These are phyloP conservation scores for Diaporthe capsici DNA, from an alignment of 2,329 filamentous ascomycete species.

Conservation along the genomic window DNA sequence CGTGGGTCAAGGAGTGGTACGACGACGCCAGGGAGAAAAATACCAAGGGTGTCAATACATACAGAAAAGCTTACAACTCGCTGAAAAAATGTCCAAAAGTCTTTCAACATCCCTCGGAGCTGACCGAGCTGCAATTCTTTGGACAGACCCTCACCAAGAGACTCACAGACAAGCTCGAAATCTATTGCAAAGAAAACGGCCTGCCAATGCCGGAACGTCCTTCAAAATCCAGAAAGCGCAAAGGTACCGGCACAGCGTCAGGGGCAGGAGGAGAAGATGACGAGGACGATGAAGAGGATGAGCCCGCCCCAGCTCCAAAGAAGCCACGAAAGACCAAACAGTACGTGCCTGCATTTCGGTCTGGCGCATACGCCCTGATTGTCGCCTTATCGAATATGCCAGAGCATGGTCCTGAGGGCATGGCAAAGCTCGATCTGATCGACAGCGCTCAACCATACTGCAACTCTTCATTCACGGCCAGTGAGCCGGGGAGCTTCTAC, in stretches of 20 bases:
- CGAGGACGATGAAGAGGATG: constrained; percentile 52
- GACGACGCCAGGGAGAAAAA: constrained; percentile 78
- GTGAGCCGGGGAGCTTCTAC: constrained; percentile 77
- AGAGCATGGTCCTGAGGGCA: constrained; percentile 66
- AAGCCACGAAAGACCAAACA: constrained; percentile 72
- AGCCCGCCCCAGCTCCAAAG: constrained; percentile 63
- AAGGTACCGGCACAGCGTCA: constrained; percentile 46
- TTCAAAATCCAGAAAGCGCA: constrained; percentile 56
- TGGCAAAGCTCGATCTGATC: constrained; percentile 79
- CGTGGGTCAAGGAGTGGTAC: constrained; percentile 84
- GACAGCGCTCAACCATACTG: constrained; percentile 79
- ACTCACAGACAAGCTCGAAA: constrained; percentile 72
- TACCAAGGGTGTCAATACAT: constrained; percentile 78
- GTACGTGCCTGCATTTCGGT: constrained; percentile 81
- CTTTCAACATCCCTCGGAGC: constrained; percentile 80
- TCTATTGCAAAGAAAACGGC: constrained; percentile 76
- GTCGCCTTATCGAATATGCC: constrained; percentile 74
- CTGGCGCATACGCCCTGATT: constrained; percentile 81
- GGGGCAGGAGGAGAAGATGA: constrained; percentile 49
- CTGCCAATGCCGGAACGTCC: constrained; percentile 76
- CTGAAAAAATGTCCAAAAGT: constrained; percentile 80
- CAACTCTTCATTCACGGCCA: constrained; percentile 79
- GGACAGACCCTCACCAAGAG: constrained; percentile 80
- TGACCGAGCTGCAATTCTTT: constrained; percentile 80
- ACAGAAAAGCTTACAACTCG: constrained; percentile 82